Base-by-base conservation (phyloP, 352 stramenopile species). In the Phytophthora multivora region DNA sequence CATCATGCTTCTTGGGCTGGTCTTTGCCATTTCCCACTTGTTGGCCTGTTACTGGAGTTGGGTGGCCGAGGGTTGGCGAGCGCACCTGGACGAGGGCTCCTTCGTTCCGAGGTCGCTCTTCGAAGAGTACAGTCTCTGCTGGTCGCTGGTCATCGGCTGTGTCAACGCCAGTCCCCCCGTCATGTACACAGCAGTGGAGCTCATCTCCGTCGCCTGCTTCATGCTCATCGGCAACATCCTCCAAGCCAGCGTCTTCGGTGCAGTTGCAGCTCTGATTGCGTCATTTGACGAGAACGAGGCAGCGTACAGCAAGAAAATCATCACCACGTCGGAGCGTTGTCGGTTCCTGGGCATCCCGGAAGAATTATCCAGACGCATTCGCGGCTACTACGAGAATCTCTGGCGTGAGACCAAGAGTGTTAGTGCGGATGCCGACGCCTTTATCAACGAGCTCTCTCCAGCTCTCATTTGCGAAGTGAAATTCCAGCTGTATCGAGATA, bases 401-500 rank as follows among this genome's bases (percentile, higher is more conserved):
- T 90, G 85, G 53, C 71, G 79, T 7, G 79, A 90, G 52, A 90
- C 77, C 2, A 83, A 85, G 36, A 89, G 75, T 30, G 55, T 87
- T 12, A 82, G 69, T 42, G 53, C 61, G 4, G 79, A 90, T 19
- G 81, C 77, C 12, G 80, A 92, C 59, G 49, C 79, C 3, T 92
- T 92, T 47, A 90, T 89, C 65, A 89, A 84, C 55, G 79, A 92
- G 33, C 48, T 92, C 7, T 90, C 80, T 4, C 80, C 79, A 0
- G 79, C 83, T 18, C 65, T 92, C 16, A 82, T 86, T 19, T 89
- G 80, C 55, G 83, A 92, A 48, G 67, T 92, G 40, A 92, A 90
- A 50, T 90, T 91, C 56, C 79, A 92, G 43, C 45, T 92, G n/a
- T 91, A 90, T 45, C 69, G 80, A 25, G 78, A 91, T 36, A 90